phyloP scores from a whole-genome alignment of 129 eudicot species.

The Kitagawia praeruptora region DNA sequence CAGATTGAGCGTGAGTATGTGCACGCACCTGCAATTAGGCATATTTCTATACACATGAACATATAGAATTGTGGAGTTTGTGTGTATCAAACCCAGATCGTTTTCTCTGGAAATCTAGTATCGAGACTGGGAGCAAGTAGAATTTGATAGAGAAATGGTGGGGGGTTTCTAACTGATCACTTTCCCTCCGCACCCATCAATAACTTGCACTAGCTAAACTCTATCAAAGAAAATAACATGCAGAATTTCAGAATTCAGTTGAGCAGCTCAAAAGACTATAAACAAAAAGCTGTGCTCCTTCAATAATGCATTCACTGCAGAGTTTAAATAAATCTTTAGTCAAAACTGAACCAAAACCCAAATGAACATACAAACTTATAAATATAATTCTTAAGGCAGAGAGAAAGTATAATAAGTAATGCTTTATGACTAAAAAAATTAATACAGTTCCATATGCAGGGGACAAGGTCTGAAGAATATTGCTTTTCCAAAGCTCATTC shows the following conservation, averaged over 20 bases:
- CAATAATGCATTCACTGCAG: not conserved
- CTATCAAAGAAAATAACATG: no score
- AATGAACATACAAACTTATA: not conserved
- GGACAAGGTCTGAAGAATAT: no score
- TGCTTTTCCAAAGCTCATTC: not conserved
- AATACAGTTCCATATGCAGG: not conserved
- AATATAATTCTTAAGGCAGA: not conserved
- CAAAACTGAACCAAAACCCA: not conserved
- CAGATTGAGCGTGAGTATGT: not conserved
- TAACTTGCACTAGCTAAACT: no score
- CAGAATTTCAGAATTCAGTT: not conserved
- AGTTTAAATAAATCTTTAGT: not conserved
- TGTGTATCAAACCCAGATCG: no score
- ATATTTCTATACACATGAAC: no score
- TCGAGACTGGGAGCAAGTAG: no score
- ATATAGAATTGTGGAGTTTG: no score
- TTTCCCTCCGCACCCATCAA: no score
- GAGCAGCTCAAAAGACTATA: not conserved
- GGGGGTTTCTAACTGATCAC: no score
- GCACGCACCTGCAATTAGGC: not conserved
- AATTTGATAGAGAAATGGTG: no score
- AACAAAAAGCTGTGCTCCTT: not conserved
- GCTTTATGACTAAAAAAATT: not conserved
- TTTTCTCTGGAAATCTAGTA: no score
- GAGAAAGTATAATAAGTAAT: not conserved